Percentiles rank a stretch among this genome's conserved stretches.
Conservation (phyloP, 2,329 filamentous ascomycete species). For the Epicoccum nigrum region DNA sequence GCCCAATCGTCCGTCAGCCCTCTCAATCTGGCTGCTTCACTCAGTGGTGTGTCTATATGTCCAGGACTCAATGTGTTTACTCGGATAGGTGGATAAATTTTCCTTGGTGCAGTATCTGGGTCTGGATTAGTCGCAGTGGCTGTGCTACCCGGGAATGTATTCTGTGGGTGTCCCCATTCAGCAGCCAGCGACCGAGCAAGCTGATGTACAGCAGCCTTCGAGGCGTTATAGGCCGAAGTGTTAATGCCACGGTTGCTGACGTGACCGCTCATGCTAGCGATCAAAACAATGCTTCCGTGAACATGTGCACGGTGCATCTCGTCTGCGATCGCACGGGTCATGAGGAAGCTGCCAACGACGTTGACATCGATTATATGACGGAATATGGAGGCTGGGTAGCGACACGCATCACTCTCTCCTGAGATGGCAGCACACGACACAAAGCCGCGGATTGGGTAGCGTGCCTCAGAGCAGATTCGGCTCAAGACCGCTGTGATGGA, state of each 20-base stretch:
- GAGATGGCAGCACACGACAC: constrained; percentile 40
- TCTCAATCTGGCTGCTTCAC: constrained; percentile 36
- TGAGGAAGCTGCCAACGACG: constrained; percentile 78
- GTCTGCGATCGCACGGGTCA: constrained; percentile 62
- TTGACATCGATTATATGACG: constrained; percentile 69
- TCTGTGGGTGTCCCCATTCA: constrained; percentile 51
- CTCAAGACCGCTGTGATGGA: constrained; percentile 21
- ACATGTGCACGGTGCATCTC: constrained; percentile 40
- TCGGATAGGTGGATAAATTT: constrained; percentile 49
- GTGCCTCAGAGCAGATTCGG: constrained; percentile 14
- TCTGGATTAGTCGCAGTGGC: constrained; percentile 25
- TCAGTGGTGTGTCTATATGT: constrained; percentile 57
- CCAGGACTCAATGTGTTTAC: constrained; percentile 62
- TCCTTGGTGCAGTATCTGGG: constrained; percentile 17
- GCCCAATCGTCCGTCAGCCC: constrained; percentile 40
- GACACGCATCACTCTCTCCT: constrained; percentile 39
- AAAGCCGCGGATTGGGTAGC: constrained; percentile 32
- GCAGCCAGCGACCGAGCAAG: constrained; percentile 58
- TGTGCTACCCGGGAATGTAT: constrained; percentile 50
- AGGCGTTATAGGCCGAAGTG: constrained; percentile 59
- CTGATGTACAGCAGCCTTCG: constrained; percentile 62
- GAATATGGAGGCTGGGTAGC: constrained; percentile 43
- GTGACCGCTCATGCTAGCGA: constrained; percentile 48
- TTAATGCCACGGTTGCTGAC: constrained; percentile 48
- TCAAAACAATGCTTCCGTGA: constrained; percentile 13